A percentile compares a stretch with the other conserved stretches of the same genome.
Evolutionary conservation across 305 asterid species (phyloP).

Genomic region (Coffea humblotiana): DNA sequence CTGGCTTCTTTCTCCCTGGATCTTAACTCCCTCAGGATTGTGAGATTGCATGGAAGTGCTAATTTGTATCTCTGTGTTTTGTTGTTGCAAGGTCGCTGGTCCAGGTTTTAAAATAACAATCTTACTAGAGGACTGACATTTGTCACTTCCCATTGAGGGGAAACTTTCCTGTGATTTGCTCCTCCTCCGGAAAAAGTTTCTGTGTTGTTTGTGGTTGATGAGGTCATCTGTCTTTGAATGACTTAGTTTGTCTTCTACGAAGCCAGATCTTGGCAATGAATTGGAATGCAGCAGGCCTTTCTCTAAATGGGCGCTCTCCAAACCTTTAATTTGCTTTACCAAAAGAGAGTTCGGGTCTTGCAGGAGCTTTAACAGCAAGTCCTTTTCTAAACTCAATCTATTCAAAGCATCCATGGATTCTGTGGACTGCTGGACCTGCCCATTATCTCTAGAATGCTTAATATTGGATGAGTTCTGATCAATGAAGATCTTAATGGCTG

Average conservation of each 20-base stretch:
- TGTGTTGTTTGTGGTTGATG: conserved; percentile 41
- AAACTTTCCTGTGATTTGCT: conserved; percentile 69
- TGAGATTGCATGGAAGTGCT: conserved; percentile 35
- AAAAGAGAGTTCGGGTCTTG: conserved; percentile 62
- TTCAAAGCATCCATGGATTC: conserved; percentile 71
- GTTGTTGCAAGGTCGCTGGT: conserved; percentile 42
- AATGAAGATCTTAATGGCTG: conserved; percentile 60
- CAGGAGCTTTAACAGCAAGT: conserved; percentile 55
- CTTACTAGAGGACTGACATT: conserved; percentile 49
- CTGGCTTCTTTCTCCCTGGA: conserved; percentile 48
- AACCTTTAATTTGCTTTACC: conserved; percentile 47
- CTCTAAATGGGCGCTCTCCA: conserved; percentile 43
- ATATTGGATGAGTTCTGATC: conserved; percentile 46
- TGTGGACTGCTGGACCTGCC: conserved; percentile 40
- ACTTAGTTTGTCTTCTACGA: conserved; percentile 34
- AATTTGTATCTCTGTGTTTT: conserved; percentile 27
- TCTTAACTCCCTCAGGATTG: conserved; percentile 25
- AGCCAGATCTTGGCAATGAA: conserved; percentile 36
- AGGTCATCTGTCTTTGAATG: conserved; percentile 47
- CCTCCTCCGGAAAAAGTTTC: conserved; percentile 68
- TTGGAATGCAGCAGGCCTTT: conserved; percentile 33
- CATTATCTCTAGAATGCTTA: conserved; percentile 50
- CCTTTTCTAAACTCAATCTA: conserved; percentile 52
- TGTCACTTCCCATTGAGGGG: conserved; percentile 48
- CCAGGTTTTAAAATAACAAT: conserved; percentile 78